phyloP scores from a whole-genome alignment of 768 basidiomycete genomes.

The Rhodotorula graminis region DNA sequence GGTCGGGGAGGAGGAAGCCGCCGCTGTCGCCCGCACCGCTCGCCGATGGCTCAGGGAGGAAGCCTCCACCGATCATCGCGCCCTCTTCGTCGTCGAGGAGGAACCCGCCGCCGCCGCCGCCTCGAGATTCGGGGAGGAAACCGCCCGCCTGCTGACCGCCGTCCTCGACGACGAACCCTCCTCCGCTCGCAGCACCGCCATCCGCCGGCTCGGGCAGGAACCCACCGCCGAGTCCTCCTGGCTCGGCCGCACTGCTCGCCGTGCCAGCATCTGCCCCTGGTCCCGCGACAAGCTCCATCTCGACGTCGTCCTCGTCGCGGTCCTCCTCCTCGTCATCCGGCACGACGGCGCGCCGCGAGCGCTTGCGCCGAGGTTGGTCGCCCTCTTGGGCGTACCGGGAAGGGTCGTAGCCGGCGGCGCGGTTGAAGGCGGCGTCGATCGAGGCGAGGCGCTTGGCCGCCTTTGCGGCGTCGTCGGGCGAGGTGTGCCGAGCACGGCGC shows the following conservation, averaged over 20 bases:
- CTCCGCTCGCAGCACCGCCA: too few species aligned
- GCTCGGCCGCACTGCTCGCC: neutral
- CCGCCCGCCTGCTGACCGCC: slow-evolving; percentile 6
- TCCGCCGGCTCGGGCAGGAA: slow-evolving; percentile 1
- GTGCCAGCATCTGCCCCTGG: neutral
- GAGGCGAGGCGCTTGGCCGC: slow-evolving; percentile 17
- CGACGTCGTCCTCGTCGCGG: slow-evolving; percentile 8
- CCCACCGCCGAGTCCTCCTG: neutral
- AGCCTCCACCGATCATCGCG: neutral
- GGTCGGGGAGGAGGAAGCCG: slow-evolving; percentile 1
- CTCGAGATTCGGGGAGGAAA: slow-evolving; percentile 7
- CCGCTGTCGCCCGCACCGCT: neutral
- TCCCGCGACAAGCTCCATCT: slow-evolving; percentile 8
- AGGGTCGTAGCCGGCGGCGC: slow-evolving; percentile 1
- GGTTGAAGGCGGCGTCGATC: slow-evolving; percentile 36
- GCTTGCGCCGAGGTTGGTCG: neutral
- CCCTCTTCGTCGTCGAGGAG: neutral
- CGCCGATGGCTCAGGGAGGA: neutral
- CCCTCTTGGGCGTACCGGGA: neutral
- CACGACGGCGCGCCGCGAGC: slow-evolving; percentile 8
- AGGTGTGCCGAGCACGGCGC: neutral
- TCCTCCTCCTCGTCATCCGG: slow-evolving; percentile 27
- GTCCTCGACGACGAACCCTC: neutral
- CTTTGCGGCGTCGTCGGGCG: neutral
- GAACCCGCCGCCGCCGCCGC: neutral